Evolutionary conservation across 345 rosid species (phyloP).

Genomic region (Erucastrum elatum): DNA sequence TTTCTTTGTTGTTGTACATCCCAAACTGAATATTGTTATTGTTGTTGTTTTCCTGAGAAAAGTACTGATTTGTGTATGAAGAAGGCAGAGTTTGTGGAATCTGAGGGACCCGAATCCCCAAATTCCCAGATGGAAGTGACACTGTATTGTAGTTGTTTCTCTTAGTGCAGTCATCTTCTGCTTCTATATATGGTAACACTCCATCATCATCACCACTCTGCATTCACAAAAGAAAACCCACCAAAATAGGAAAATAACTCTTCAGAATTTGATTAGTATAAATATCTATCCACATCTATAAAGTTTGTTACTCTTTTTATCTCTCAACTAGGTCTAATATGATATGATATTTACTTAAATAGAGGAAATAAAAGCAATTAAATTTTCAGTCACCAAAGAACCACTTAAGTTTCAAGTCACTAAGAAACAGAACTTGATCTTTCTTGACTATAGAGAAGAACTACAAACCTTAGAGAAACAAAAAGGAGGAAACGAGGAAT

Average conservation of each 20-base stretch:
- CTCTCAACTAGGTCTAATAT: conserved; percentile 20
- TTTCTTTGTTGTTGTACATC: conserved; percentile 37
- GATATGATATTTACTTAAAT: neutral
- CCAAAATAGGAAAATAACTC: neutral
- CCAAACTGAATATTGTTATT: conserved; percentile 30
- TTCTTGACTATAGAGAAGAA: conserved; percentile 8
- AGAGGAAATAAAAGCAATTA: neutral
- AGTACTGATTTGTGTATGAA: conserved; percentile 41
- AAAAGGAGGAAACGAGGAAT: conserved; percentile 55
- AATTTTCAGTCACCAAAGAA: no score
- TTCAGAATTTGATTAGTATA: neutral
- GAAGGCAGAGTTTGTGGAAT: conserved; percentile 41
- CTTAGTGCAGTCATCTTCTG: conserved; percentile 41
- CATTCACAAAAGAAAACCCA: conserved; percentile 11
- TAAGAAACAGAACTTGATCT: neutral
- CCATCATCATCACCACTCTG: conserved; percentile 60
- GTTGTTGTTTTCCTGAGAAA: conserved; percentile 38
- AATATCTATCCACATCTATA: conserved; percentile 19
- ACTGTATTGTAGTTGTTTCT: conserved; percentile 28
- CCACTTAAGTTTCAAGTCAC: neutral
- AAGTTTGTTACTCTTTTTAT: conserved; percentile 12
- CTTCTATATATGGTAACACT: conserved; percentile 42
- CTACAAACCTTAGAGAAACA: conserved; percentile 75
- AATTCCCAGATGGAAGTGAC: conserved; percentile 49
- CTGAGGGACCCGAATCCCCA: conserved; percentile 72